phyloP scores from a whole-genome alignment of 2,329 filamentous ascomycete species.

The Chaetomiaceae sp. region DNA sequence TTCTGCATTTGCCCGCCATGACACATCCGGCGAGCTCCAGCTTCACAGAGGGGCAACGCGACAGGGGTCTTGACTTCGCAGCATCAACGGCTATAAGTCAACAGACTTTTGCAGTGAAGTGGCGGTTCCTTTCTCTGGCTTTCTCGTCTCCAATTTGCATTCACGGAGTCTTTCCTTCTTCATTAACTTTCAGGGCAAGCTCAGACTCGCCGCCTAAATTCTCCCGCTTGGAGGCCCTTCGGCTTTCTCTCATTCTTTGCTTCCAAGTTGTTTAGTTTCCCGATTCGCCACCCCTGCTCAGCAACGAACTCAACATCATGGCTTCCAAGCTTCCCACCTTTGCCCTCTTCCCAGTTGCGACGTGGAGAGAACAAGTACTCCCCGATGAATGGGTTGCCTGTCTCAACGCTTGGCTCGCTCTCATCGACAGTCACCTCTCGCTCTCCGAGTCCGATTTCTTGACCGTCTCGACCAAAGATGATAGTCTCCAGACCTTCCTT shows the following conservation, averaged over 20 bases:
- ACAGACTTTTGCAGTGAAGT: background rate
- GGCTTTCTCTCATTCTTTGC: too few relatives aligned
- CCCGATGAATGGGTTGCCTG: constrained; percentile 72
- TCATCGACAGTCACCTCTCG: constrained; percentile 62
- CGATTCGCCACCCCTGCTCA: constrained; percentile 1
- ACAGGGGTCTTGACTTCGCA: background rate
- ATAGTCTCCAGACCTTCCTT: constrained; percentile 61
- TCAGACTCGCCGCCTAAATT: too few relatives aligned
- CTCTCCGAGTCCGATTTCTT: constrained; percentile 54
- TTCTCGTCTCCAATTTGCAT: too few relatives aligned
- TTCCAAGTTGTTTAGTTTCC: background rate
- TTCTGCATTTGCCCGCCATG: constrained; percentile 27
- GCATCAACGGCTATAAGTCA: background rate
- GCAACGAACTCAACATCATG: constrained; percentile 8
- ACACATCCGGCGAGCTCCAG: constrained; percentile 37
- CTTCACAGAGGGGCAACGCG: background rate
- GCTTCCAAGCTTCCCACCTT: constrained; percentile 57
- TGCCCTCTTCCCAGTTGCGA: constrained; percentile 69
- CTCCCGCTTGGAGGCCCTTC: too few relatives aligned
- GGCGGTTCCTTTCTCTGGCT: too few relatives aligned
- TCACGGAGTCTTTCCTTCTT: too few relatives aligned
- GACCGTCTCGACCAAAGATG: constrained; percentile 47
- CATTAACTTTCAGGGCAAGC: too few relatives aligned
- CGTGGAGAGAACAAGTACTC: constrained; percentile 62
- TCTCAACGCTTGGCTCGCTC: constrained; percentile 68